Base-by-base conservation (phyloP, 192 early-diverging fungal genomes). In the Podila epicladia region DNA sequence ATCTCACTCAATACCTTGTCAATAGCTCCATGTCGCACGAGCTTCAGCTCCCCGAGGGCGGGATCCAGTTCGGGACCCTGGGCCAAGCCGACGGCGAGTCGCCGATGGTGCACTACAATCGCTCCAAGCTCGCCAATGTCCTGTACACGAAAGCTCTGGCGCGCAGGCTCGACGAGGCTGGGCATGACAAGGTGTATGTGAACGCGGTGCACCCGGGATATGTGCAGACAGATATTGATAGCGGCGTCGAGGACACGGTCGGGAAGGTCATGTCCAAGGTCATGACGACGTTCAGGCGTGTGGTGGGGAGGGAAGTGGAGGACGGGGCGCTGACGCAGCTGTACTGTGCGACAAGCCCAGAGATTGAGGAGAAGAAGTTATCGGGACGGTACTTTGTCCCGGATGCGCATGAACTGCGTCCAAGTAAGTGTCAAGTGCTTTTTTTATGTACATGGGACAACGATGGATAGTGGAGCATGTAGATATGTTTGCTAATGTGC, bases 51-150 rank as follows among this genome's bases (percentile, higher is more conserved):
- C 71, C 83, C 17, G 12, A 55, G 13, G 74, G 82, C 51, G 78
- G 70, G 20, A 71, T 91, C 53, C 65, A 87, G n/a, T 86, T 79
- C 33, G 87, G 88, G 0, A 73, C 82, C 7, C 50, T 87, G 19
- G 59, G 85, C 20, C 38, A 82, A 62, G 61, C 69, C 28, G 64
- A 84, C 49, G 65, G 38, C 24, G 84, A 86, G 19, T 64, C 69
- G 3, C 51, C 77, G 5, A 64, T 67, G n/a, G 38, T 59, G 15
- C 49, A 69, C 55, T 91, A 91, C 70, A 85, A 80, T 28, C 73
- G 84, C 20, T 82, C 83, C 11, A 93, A 93, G 82, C 73, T 90
- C 69, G 82, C 87, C 60, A 90, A 88, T 51, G 74, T 87, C 28
- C 75, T 87, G 20, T 91, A 89, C 73, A 67, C 84, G 0, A 82